phyloP scores from a whole-genome alignment of 345 rosid genomes.

The Gossypium ekmanianum region DNA sequence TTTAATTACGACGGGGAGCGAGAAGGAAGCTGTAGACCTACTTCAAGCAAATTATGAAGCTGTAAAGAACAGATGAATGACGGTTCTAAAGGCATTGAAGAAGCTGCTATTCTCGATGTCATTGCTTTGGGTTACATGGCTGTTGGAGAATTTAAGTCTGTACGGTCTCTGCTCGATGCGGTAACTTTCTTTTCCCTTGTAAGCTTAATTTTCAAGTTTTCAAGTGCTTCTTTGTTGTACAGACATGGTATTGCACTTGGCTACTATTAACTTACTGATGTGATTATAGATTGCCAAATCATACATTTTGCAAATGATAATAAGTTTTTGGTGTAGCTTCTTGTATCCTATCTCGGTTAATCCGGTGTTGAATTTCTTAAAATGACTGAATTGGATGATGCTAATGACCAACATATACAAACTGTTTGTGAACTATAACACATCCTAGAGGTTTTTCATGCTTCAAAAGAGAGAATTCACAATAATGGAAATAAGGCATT shows the following conservation, averaged over 20 bases:
- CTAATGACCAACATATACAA: slow-evolving; percentile 8
- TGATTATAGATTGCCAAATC: not conserved
- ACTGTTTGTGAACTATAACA: not conserved
- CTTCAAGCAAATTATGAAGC: slow-evolving; percentile 80
- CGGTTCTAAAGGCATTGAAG: slow-evolving; percentile 57
- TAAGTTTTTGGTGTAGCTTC: not conserved
- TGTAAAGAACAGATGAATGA: slow-evolving; percentile 57
- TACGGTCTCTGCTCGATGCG: slow-evolving; percentile 45
- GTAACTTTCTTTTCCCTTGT: slow-evolving; percentile 34
- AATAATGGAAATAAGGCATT: not conserved
- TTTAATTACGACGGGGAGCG: slow-evolving; percentile 53
- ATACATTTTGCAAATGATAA: not conserved
- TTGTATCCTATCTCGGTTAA: not conserved
- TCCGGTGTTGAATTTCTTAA: not conserved
- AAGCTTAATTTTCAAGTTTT: not conserved
- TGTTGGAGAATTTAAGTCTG: slow-evolving; percentile 57
- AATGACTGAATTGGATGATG: not conserved
- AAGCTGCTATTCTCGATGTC: slow-evolving; percentile 77
- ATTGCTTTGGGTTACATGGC: slow-evolving; percentile 74
- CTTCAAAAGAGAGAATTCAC: not conserved
- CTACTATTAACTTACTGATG: not conserved
- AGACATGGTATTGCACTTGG: not conserved
- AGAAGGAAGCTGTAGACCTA: slow-evolving; percentile 56
- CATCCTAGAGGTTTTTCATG: not conserved
- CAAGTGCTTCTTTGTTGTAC: not conserved